These are phyloP conservation scores for Acanthamoeba lugdunensis DNA, from an alignment of 208 protist genomes.

Conservation along the genomic window DNA sequence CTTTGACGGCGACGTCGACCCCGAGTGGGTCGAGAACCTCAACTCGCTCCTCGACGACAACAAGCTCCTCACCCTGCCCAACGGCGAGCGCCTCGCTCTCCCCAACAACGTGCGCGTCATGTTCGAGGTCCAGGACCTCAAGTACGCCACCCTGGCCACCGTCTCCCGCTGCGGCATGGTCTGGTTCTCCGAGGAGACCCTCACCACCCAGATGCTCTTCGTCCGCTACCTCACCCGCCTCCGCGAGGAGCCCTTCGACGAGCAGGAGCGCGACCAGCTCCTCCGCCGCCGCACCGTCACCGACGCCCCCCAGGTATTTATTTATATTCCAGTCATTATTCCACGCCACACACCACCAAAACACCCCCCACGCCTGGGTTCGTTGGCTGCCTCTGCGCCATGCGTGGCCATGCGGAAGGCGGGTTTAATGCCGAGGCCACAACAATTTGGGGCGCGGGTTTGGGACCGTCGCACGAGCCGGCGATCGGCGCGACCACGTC, in stretches of 20 bases:
- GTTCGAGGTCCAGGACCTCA: slow-evolving; percentile 97
- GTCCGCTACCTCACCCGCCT: slow-evolving; percentile 83
- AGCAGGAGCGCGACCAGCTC: slow-evolving; percentile 74
- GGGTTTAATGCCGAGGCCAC: background rate
- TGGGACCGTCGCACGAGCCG: background rate
- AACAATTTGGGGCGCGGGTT: background rate
- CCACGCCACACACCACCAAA: background rate
- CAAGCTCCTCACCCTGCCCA: slow-evolving; percentile 98
- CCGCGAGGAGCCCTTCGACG: slow-evolving; percentile 77
- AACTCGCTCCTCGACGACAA: slow-evolving; percentile 99
- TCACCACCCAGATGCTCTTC: slow-evolving; percentile 91
- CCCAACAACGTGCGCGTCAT: slow-evolving; percentile 96
- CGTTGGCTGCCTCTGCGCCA: background rate
- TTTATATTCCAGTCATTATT: background rate
- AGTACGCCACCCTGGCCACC: slow-evolving; percentile 97
- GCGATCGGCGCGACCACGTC: background rate
- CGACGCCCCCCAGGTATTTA: background rate
- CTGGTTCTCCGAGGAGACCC: slow-evolving; percentile 96
- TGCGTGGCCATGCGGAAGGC: background rate
- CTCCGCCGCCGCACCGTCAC: background rate
- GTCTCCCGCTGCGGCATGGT: slow-evolving; percentile 98
- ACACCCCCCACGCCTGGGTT: background rate
- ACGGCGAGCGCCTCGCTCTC: slow-evolving; percentile 97
- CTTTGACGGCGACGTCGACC: slow-evolving; percentile 98
- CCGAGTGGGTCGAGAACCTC: slow-evolving; percentile 99